These are phyloP conservation scores for Xylaria polymorpha DNA, from an alignment of 2,329 filamentous ascomycete genomes.

Conservation along the genomic window DNA sequence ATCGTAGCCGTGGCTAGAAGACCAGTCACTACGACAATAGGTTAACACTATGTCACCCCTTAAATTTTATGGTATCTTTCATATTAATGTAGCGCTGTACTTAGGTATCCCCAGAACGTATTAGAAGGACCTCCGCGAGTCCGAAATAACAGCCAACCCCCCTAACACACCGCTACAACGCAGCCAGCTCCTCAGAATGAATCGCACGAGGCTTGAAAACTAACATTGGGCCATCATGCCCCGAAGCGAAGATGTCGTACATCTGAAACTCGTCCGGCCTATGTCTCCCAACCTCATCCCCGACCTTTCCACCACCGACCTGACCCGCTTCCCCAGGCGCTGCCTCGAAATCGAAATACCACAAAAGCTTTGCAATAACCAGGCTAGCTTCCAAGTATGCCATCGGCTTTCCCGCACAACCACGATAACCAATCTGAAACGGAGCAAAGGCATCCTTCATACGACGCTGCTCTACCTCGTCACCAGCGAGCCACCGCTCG, in stretches of 20 bases:
- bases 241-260: conserved; percentile 37
- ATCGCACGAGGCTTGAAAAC: conserved; percentile 33
- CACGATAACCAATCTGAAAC: conserved; percentile 37
- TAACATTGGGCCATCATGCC: conserved; percentile 35
- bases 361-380: conserved; percentile 35
- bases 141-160: neutral
- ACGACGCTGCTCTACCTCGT: conserved; percentile 22
- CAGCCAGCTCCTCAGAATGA: conserved; percentile 17
- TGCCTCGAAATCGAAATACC: conserved; percentile 39
- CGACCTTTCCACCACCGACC: conserved; percentile 33
- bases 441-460: conserved; percentile 35
- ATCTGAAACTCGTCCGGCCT: conserved; percentile 36
- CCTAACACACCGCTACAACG: neutral
- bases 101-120: neutral
- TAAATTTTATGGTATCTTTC: neutral
- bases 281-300: conserved; percentile 30
- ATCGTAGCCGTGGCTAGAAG: neutral
- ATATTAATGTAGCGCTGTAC: neutral
- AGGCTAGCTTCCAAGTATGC: conserved; percentile 40
- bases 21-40: neutral
- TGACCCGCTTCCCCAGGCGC: conserved; percentile 34
- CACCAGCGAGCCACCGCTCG: conserved; percentile 37
- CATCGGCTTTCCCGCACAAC: conserved; percentile 39
- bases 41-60: too few species aligned
- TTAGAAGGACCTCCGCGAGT: neutral